Evolutionary conservation across 2,329 filamentous ascomycete genomes (phyloP), one percentile per base, ranked within the genome.

Genomic region (Clarireedia paspali): DNA sequence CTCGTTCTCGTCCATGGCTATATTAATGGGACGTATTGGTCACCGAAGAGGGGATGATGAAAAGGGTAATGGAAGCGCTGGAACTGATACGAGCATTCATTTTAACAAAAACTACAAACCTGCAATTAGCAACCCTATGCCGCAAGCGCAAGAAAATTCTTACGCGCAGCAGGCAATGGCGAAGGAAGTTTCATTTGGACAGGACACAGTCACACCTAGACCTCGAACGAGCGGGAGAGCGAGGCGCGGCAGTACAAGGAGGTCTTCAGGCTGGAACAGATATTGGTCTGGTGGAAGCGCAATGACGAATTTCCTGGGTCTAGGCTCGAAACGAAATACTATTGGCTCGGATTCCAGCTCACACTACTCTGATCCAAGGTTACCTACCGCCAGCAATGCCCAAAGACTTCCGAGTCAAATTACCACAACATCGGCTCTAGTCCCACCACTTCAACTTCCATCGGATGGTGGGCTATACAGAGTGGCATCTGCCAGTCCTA

Each of bases 251-350:
- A 64, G 71, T 46, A 72, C 75, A 20, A 77, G 83, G 55, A 77
- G 82, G 65, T 88, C 84, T 63, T 89, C 85, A 3, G 85, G 85
- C 48, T 90, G 87, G 87, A 89, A 88, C 69, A 75, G 82, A 53
- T 90, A 89, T 71, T 90, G 87, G 80, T 88, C 85, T 14, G 85
- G 85, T 50, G 87, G 86, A 53, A 87, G 85, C 62, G 80, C 84
- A 6, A 72, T 85, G 55, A 50, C 52, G 36, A 85, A 85, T 64
- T 79, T 86, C 24, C 74, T 88, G 6, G 83, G 82, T 14, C 80
- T 84, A 52, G 81, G 80, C 14, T 71, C 68, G 50, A 71, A 70
- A 54, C 68, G 68, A 52, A 50, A 50, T 30, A 70, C 66, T 38
- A 72, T 72, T 3, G 80, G 83, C 36, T 71, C 70, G 14, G 65